Base-by-base conservation (phyloP, 2,329 filamentous ascomycete species). In the Pyrenochaeta sp. region DNA sequence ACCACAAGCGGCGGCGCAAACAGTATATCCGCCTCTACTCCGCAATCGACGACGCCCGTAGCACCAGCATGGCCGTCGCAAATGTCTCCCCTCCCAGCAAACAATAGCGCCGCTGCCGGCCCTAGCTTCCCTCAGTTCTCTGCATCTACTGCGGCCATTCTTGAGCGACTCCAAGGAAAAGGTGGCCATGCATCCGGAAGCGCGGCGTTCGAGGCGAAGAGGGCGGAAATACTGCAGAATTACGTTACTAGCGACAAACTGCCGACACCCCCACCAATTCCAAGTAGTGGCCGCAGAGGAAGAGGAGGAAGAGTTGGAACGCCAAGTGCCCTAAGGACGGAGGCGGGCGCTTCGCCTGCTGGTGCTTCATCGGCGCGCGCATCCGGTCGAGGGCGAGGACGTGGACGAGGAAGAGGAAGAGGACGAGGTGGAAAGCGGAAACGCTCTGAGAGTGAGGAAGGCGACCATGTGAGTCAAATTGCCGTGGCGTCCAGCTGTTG, bases 221-320 rank as follows among this genome's bases (percentile, higher is more conserved):
- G 78, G 50, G 79, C 80, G 56, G 77, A 80, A 58, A 77, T 83
- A 13, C 68, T 82, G 58, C 77, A 79, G 64, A 78, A 69, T 56
- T 82, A 82, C 71, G 73, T 77, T 34, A 82, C 79, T 13, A 79
- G 78, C 61, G 78, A 80, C 62, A 79, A 78, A 54, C 67, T 81
- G 42, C 73, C 74, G 13, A 76, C 79, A 30, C 73, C 77, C 5
- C 71, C 73, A 32, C 74, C 77, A 30, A 67, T 73, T 49, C 63
- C 70, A 40, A 69, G 59, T 51, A 61, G 62, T 5, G 69, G 67
- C 15, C 70, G 71, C 48, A 69, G 74, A 52, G 71, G 70, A 44
- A 70, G 73, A 61, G 76, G 77, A 49, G 73, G 73, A 47, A 72
- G 72, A 56, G 65, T 71, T 3, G 72, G 70, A 22, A 76, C 71